Percentiles rank a stretch among this genome's conserved stretches.
Evolutionary conservation across 257 asterid genomes (phyloP).

Genomic region (Nyctanthes arbortristis): DNA sequence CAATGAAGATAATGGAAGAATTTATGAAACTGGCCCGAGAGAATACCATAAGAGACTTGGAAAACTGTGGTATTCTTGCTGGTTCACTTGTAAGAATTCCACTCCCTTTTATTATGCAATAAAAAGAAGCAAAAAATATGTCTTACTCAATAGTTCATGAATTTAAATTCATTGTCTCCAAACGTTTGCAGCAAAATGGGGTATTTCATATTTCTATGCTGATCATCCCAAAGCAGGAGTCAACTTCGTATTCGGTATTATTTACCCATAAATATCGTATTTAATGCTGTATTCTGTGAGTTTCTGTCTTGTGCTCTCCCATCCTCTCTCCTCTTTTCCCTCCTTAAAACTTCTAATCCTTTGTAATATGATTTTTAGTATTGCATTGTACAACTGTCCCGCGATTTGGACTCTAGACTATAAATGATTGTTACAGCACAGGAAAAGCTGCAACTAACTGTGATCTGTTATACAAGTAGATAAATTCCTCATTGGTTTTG

Average conservation of each 20-base stretch:
- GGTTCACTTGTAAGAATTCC: slow-evolving; percentile 78
- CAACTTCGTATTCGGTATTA: slow-evolving; percentile 91
- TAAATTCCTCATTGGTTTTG: too few species aligned
- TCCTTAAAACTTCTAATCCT: too few species aligned
- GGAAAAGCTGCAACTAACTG: not conserved
- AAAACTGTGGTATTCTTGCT: slow-evolving; percentile 96
- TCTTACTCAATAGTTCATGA: slow-evolving; percentile 11
- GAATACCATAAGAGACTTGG: slow-evolving; percentile 78
- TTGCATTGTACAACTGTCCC: not conserved
- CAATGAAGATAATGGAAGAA: slow-evolving; percentile 86
- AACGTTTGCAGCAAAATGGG: slow-evolving; percentile 72
- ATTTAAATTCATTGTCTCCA: slow-evolving; percentile 24
- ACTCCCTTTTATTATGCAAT: slow-evolving; percentile 12
- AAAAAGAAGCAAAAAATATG: slow-evolving; percentile 1
- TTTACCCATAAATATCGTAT: not conserved
- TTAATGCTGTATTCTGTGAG: slow-evolving; percentile 24
- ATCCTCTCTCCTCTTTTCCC: not conserved
- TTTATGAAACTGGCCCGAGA: slow-evolving; percentile 79
- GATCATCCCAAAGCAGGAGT: slow-evolving; percentile 95
- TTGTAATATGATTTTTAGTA: not conserved
- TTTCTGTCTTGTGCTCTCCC: slow-evolving; percentile 5
- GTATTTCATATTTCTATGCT: slow-evolving; percentile 83
- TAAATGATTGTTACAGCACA: slow-evolving; percentile 4
- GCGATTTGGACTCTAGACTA: slow-evolving; percentile 9
- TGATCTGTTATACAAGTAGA: too few species aligned